Percentiles rank a stretch among this genome's conserved stretches.
Evolutionary conservation across 306 rosid genomes (phyloP).

Genomic region (Malus domestica): ASM211411v1 NC_041798.1:39914501-39915000

Average conservation of each 20-base stretch:
- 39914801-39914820: neutral
- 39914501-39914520: conserved; percentile 29
- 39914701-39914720: conserved; percentile 19
- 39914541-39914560: conserved; percentile 38
- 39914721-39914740: conserved; percentile 18
- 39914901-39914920: neutral
- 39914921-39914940: neutral
- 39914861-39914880: neutral
- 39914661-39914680: conserved; percentile 41
- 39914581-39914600: conserved; percentile 22
- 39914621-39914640: conserved; percentile 22
- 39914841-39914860: neutral
- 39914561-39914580: conserved; percentile 30
- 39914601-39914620: neutral
- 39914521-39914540: conserved; percentile 20
- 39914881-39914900: conserved; percentile 7
- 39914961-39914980: neutral
- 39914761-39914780: neutral
- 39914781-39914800: neutral
- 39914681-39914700: conserved; percentile 26
- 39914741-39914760: conserved; percentile 13
- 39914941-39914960: neutral
- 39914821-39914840: neutral
- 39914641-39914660: conserved; percentile 25
- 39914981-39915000: too few species aligned